These are phyloP conservation scores for Pichia nanzhaoensis DNA, from an alignment of 805 yeast genomes.

Conservation along the genomic window DNA sequence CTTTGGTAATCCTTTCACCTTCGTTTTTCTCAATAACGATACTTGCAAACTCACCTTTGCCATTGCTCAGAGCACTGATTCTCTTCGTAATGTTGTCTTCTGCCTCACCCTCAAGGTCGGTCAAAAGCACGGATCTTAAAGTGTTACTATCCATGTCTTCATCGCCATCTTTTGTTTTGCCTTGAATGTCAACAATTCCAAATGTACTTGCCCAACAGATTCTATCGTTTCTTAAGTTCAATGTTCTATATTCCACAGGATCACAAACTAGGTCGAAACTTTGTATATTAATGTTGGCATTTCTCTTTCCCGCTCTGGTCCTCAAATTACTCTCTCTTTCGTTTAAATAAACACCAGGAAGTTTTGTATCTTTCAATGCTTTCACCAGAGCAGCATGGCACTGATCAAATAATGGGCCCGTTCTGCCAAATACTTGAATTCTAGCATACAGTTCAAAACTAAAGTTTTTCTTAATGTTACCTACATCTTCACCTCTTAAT, in stretches of 20 bases:
- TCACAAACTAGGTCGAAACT: conserved; percentile 56
- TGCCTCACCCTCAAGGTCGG: conserved; percentile 80
- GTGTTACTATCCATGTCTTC: conserved; percentile 19
- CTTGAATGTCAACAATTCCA: conserved; percentile 48
- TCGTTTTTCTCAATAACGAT: conserved; percentile 45
- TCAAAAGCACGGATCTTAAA: conserved; percentile 39
- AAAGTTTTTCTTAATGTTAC: conserved; percentile 40
- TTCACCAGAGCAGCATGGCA: conserved; percentile 62
- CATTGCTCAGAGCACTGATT: conserved; percentile 37
- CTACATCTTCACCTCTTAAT: conserved; percentile 36
- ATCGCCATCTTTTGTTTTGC: conserved; percentile 29
- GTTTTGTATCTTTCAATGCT: conserved; percentile 51
- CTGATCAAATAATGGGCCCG: conserved; percentile 76
- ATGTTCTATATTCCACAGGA: conserved; percentile 30
- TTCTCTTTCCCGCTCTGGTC: conserved; percentile 11
- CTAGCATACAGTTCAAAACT: conserved; percentile 62
- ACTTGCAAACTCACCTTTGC: conserved; percentile 32
- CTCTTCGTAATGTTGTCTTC: conserved; percentile 64
- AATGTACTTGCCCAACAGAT: conserved; percentile 46
- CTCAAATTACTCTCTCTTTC: conserved; percentile 38
- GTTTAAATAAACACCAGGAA: conserved; percentile 66
- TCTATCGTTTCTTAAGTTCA: conserved; percentile 34
- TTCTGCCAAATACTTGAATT: conserved; percentile 68
- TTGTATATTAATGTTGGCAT: conserved; percentile 36
- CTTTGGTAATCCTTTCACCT: conserved; percentile 38